Base-by-base conservation (phyloP, 352 stramenopile species). In the Phytophthora crassamura region DNA sequence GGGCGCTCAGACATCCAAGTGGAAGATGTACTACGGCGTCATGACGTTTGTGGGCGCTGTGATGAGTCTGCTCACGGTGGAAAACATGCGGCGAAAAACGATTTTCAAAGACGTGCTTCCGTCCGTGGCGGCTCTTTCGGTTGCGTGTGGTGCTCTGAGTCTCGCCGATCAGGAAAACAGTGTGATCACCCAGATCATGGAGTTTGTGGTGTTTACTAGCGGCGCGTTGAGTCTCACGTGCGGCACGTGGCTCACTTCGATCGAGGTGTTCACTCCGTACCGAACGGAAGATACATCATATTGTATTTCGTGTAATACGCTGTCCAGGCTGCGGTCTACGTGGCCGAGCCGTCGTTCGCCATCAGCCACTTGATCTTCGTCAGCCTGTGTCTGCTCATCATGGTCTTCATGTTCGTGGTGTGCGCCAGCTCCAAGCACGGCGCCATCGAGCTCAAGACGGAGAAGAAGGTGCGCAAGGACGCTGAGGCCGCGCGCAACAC, bases 261-360 rank as follows among this genome's bases (percentile, higher is more conserved):
- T 96, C 39, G 88, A 96, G 50, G 78, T 96, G 22, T 96, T 96
- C 62, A 86, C 88, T 32, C 83, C 84, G 15, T 90, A 93, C 74
- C 84, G 67, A 78, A 77, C 15, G 71, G 75, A 30, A 82, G 86
- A 22, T 94, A 79, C 68, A 75, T 95, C 11, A 73, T 61, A 12
- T 48, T 93, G 25, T 93, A 85, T 49, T 96, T 96, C 59, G 68
- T 89, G 47, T 92, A 92, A 69, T 93, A 94, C 68, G 58, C 74
- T 6, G 82, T 90, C 6, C 85, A 93, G 39, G 86, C 85, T 1
- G 81, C 30, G 32, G 68, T 96, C 20, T 90, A 82, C 59, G 67
- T 86, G 59, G 77, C 69, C 20, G 46, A 80, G 54, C 88, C 82
- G n/a, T 88, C 81, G 40, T 96, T 96, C 58, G 74, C 72, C 7